These are phyloP conservation scores for Filosporella fistucella DNA, from an alignment of 495 filamentous ascomycete species.

Conservation along the genomic window DNA sequence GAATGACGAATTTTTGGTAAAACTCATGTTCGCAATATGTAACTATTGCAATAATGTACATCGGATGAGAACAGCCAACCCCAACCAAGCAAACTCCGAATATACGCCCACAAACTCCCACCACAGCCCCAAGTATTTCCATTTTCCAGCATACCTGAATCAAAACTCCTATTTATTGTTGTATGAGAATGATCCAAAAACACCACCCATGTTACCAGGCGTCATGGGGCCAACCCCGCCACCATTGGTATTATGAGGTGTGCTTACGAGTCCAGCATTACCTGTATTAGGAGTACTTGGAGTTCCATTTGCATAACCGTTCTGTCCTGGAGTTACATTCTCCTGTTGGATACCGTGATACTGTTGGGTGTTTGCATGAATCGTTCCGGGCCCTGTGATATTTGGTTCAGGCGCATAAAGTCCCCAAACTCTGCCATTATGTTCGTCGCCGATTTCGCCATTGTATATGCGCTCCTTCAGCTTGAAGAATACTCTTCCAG, in stretches of 20 bases:
- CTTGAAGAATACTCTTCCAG: conserved; percentile 89
- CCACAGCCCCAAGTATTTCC: too few relatives aligned
- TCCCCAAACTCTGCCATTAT: conserved; percentile 85
- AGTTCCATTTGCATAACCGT: conserved; percentile 49
- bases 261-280: conserved; percentile 49
- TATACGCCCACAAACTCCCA: too few relatives aligned
- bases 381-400: conserved; percentile 1
- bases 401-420: conserved; percentile 39
- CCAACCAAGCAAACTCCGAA: too few relatives aligned
- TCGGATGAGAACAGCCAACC: too few relatives aligned
- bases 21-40: too few relatives aligned
- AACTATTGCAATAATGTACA: too few relatives aligned
- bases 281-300: conserved; percentile 69
- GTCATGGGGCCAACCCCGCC: conserved; percentile 59
- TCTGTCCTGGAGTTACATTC: conserved; percentile 46
- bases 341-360: conserved; percentile 27
- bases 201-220: conserved; percentile 60
- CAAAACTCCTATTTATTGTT: conserved; percentile 22
- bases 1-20: too few relatives aligned
- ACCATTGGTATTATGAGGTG: conserved; percentile 49
- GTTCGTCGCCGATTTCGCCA: conserved; percentile 70
- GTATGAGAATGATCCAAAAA: conserved; percentile 51
- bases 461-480: conserved; percentile 81
- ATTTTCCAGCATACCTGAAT: conserved; percentile 1
- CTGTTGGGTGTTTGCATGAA: conserved; percentile 27